Conservation (phyloP, 75 land plant genomes). For the Picea sitchensis region DNA sequence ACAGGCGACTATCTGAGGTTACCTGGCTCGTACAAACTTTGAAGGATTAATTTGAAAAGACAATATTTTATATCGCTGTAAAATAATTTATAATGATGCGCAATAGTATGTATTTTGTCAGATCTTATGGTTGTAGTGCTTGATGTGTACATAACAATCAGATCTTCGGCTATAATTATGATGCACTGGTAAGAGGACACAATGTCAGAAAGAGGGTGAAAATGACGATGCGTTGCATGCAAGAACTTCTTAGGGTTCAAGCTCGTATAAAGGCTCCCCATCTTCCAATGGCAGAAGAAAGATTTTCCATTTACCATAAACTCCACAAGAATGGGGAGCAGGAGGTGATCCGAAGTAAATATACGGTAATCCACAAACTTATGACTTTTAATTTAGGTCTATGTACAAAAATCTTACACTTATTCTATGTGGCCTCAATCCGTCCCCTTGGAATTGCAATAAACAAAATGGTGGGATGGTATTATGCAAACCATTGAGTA, state of each 20-base stretch:
- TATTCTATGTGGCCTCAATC: background rate
- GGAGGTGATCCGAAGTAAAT: background rate
- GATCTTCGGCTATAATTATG: no score
- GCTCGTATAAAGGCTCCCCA: conserved; percentile 64
- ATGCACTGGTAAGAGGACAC: conserved; percentile 76
- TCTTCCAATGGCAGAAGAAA: background rate
- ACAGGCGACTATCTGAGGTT: conserved; percentile 82
- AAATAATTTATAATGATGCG: no score
- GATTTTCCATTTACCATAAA: background rate
- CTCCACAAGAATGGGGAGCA: background rate
- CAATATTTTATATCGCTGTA: no score
- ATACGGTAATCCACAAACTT: background rate
- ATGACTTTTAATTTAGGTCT: background rate
- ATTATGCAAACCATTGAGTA: conserved; percentile 31
- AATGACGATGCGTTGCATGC: conserved; percentile 81
- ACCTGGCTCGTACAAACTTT: conserved; percentile 38
- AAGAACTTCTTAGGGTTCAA: conserved; percentile 76
- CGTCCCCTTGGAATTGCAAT: background rate
- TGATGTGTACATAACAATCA: no score
- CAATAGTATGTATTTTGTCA: no score
- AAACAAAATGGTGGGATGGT: conserved; percentile 21
- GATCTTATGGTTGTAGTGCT: no score
- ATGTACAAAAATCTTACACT: background rate
- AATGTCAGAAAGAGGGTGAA: conserved; percentile 73
- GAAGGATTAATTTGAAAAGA: no score